phyloP scores from a whole-genome alignment of 305 asterid species.

The Striga hermonthica region DNA sequence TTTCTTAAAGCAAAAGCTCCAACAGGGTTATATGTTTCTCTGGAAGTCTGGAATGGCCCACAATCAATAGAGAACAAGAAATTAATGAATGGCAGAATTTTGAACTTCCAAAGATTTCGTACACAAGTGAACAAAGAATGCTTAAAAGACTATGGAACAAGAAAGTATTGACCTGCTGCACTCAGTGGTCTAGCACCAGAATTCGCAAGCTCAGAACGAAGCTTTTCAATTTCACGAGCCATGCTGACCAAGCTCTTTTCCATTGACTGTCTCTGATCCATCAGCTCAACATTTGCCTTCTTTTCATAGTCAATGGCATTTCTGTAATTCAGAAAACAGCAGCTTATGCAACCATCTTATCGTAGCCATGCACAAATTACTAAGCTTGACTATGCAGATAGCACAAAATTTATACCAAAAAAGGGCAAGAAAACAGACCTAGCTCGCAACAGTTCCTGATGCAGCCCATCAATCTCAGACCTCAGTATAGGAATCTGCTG shows the following conservation, averaged over 20 bases:
- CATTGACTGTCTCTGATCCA: constrained; percentile 83
- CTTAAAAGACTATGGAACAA: constrained; percentile 13
- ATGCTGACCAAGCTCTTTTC: constrained; percentile 84
- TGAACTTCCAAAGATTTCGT: neutral
- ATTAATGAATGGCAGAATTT: neutral
- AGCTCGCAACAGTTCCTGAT: constrained; percentile 81
- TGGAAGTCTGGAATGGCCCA: neutral
- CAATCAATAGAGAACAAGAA: neutral
- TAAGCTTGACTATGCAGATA: constrained; percentile 9
- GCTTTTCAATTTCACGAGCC: constrained; percentile 93
- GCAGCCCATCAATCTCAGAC: constrained; percentile 76
- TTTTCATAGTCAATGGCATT: constrained; percentile 84
- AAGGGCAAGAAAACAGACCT: constrained; percentile 49
- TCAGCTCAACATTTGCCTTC: constrained; percentile 69
- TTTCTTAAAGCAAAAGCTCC: neutral
- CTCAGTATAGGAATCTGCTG: constrained; percentile 68
- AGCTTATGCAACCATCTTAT: constrained; percentile 28
- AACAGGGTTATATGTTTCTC: neutral
- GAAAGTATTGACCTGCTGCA: constrained; percentile 58
- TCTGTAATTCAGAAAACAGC: constrained; percentile 46
- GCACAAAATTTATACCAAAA: constrained; percentile 23
- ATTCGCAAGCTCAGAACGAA: constrained; percentile 71
- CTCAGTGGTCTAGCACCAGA: constrained; percentile 73
- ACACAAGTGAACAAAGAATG: constrained; percentile 21
- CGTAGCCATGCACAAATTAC: constrained; percentile 11